phyloP scores from a whole-genome alignment of 2,329 filamentous ascomycete genomes.

The Verticillium nubilum region DNA sequence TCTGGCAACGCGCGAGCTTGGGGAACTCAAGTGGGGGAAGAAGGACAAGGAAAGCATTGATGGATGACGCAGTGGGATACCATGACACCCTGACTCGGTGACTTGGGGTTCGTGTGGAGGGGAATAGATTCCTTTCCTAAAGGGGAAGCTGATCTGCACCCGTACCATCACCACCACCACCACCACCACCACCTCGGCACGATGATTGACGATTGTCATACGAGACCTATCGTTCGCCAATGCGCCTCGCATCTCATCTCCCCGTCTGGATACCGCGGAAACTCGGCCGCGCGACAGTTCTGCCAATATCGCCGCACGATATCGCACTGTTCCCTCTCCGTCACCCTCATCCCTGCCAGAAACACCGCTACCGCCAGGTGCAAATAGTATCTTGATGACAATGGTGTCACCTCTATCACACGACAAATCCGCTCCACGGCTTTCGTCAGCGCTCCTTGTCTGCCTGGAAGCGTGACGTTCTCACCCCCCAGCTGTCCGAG shows the following conservation, averaged over 20 bases:
- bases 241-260: slow-evolving; percentile 24
- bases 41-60: not conserved
- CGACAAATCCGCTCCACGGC: slow-evolving; percentile 29
- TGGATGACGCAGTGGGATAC: not conserved
- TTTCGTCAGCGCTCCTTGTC: slow-evolving; percentile 16
- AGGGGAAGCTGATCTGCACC: not conserved
- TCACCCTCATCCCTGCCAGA: slow-evolving; percentile 29
- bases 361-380: slow-evolving; percentile 32
- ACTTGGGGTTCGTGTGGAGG: not conserved
- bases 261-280: slow-evolving; percentile 26
- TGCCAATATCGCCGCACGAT: slow-evolving; percentile 29
- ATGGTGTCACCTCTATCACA: slow-evolving; percentile 21
- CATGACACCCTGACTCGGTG: not conserved
- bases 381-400: slow-evolving; percentile 30
- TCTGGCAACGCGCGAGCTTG: not conserved
- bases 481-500: slow-evolving; percentile 9
- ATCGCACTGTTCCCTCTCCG: slow-evolving; percentile 23
- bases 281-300: slow-evolving; percentile 27
- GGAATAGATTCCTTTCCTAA: slow-evolving; percentile 15
- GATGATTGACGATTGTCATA: not conserved
- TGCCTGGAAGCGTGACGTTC: not conserved
- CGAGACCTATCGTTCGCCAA: slow-evolving; percentile 23
- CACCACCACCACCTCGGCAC: slow-evolving; percentile 14
- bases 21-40: not conserved
- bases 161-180: not conserved